Percentiles rank a stretch among this genome's conserved stretches.
These are phyloP conservation scores for Fusarium setosum DNA, from an alignment of 2,329 filamentous ascomycete species.

Conservation along the genomic window DNA sequence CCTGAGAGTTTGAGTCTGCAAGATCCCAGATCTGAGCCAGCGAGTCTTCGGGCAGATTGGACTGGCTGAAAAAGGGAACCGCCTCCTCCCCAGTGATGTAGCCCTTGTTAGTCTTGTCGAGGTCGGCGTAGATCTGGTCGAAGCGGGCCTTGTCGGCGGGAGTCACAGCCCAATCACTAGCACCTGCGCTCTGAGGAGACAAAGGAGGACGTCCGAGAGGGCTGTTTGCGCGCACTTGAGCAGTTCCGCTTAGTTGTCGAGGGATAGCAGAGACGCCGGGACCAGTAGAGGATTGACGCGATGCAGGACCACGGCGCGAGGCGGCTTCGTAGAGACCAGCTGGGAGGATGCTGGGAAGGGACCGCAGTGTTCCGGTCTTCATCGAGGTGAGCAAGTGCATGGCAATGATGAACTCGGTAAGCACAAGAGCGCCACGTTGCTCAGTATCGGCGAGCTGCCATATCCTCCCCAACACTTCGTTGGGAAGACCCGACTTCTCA, in stretches of 20 bases:
- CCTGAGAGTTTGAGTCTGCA: slow-evolving; percentile 91
- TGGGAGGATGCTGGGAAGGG: slow-evolving; percentile 83
- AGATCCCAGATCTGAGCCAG: slow-evolving; percentile 98
- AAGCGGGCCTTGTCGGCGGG: slow-evolving; percentile 88
- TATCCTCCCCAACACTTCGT: slow-evolving; percentile 91
- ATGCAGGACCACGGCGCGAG: slow-evolving; percentile 68
- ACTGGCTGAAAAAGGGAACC: slow-evolving; percentile 93
- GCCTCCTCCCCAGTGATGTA: slow-evolving; percentile 95
- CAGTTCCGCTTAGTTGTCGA: slow-evolving; percentile 81
- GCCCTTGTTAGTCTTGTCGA: slow-evolving; percentile 85
- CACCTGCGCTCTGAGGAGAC: slow-evolving; percentile 54
- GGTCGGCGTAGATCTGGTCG: slow-evolving; percentile 83
- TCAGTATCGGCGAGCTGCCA: slow-evolving; percentile 97
- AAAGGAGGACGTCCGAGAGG: slow-evolving; percentile 65
- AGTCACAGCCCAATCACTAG: slow-evolving; percentile 81
- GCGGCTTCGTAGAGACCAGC: slow-evolving; percentile 92
- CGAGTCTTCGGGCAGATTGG: slow-evolving; percentile 86
- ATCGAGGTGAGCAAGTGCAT: slow-evolving; percentile 97
- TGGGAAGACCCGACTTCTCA: slow-evolving; percentile 89
- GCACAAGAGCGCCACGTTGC: slow-evolving; percentile 86
- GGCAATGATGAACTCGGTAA: slow-evolving; percentile 95
- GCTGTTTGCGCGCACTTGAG: slow-evolving; percentile 71
- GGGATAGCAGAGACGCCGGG: slow-evolving; percentile 75
- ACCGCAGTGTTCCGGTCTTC: slow-evolving; percentile 84
- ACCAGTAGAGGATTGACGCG: slow-evolving; percentile 63